phyloP scores from a whole-genome alignment of 2,329 filamentous ascomycete genomes.

The Fusarium tjaetaba region DNA sequence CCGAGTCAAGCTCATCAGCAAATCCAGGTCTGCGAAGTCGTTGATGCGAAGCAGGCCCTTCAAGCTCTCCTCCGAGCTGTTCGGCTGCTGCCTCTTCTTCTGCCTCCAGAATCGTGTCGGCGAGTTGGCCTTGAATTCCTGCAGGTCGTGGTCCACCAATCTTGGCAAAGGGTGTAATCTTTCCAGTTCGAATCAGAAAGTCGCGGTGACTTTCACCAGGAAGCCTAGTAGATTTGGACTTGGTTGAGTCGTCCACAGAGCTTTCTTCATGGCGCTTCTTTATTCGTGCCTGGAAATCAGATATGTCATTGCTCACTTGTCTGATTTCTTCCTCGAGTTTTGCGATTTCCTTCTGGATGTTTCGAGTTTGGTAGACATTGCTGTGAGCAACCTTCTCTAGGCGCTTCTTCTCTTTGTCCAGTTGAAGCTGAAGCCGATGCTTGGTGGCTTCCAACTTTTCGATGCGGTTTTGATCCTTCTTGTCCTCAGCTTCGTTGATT shows the following conservation, averaged over 20 bases:
- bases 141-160: constrained; percentile 72
- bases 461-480: constrained; percentile 70
- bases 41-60: constrained; percentile 73
- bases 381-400: constrained; percentile 53
- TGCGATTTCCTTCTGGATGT: constrained; percentile 71
- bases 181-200: constrained; percentile 92
- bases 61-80: constrained; percentile 52
- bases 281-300: constrained; percentile 84
- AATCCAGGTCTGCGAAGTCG: constrained; percentile 80
- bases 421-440: constrained; percentile 71
- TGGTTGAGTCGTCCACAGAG: constrained; percentile 54
- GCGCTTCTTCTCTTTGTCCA: constrained; percentile 63
- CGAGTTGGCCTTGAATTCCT: constrained; percentile 74
- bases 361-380: constrained; percentile 63
- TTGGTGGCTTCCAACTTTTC: constrained; percentile 65
- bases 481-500: constrained; percentile 70
- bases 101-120: constrained; percentile 81
- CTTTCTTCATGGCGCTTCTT: constrained; percentile 73
- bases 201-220: constrained; percentile 87
- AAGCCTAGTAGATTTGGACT: constrained; percentile 66
- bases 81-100: constrained; percentile 72
- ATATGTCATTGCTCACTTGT: constrained; percentile 75
- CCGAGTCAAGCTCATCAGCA: constrained; percentile 49
- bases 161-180: constrained; percentile 94
- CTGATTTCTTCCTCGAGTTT: constrained; percentile 73